Conservation (phyloP, 2,329 filamentous ascomycete genomes). For the Epichloe baconii region DNA sequence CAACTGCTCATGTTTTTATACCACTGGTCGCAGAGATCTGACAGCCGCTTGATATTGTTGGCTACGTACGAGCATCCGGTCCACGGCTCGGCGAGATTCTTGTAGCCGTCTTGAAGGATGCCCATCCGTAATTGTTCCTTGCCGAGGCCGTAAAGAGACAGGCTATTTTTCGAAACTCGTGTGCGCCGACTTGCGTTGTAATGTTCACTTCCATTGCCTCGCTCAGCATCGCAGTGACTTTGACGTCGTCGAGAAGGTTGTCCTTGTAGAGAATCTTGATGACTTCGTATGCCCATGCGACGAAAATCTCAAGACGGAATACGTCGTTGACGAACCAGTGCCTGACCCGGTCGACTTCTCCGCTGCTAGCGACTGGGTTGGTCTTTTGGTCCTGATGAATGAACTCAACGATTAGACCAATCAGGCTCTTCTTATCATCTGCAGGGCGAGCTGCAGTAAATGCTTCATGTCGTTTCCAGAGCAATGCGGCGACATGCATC, state of each 20-base stretch:
- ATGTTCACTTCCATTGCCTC: slow-evolving; percentile 57
- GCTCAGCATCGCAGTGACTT: slow-evolving; percentile 41
- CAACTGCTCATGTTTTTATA: slow-evolving; percentile 31
- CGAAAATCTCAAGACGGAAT: slow-evolving; percentile 56
- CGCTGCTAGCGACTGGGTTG: slow-evolving; percentile 46
- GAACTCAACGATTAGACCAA: slow-evolving; percentile 61
- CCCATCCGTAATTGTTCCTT: slow-evolving; percentile 53
- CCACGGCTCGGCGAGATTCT: slow-evolving; percentile 69
- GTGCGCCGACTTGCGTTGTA: slow-evolving; percentile 41
- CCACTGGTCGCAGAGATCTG: slow-evolving; percentile 45
- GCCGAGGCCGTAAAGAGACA: slow-evolving; percentile 58
- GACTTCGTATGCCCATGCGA: slow-evolving; percentile 67
- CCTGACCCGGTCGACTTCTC: slow-evolving; percentile 69
- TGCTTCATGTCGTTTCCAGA: slow-evolving; percentile 72
- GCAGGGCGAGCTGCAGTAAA: slow-evolving; percentile 46
- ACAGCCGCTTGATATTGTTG: slow-evolving; percentile 47
- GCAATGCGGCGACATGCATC: slow-evolving; percentile 60
- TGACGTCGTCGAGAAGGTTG: slow-evolving; percentile 39
- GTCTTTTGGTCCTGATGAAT: slow-evolving; percentile 68
- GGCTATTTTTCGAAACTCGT: slow-evolving; percentile 61
- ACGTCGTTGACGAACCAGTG: slow-evolving; percentile 77
- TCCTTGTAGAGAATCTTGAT: slow-evolving; percentile 61
- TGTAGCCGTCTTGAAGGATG: slow-evolving; percentile 50
- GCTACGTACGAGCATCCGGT: slow-evolving; percentile 56
- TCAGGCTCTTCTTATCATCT: slow-evolving; percentile 53